Base-by-base conservation (phyloP, 495 filamentous ascomycete species). In the Oleoguttula mirabilis region DNA sequence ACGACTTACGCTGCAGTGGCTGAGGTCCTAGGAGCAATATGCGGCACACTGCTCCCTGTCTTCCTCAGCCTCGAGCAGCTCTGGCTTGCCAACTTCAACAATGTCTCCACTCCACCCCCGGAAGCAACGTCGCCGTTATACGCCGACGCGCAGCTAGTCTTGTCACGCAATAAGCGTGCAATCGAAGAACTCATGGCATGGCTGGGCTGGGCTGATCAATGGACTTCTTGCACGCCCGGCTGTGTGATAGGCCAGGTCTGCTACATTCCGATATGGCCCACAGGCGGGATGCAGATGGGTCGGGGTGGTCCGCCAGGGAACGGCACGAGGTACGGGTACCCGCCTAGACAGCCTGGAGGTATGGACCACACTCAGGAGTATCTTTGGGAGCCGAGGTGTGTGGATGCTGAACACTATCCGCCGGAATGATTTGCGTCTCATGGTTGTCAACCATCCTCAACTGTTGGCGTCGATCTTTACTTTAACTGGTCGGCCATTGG, bases 171-270 rank as follows among this genome's bases (percentile, higher is more conserved):
- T 31, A 4, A 5, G 11, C 38, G 12, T 31, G 14, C 15, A 4
- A 30, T 43, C 11, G 27, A 43, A 35, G 30, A 34, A 14, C 40
- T 43, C 11, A 43, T 43, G 40, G 40, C 40, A 7, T 43, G 30
- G 27, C 30, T 43, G 14, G 40, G 40, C 16, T 43, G 40, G 40
- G 15, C n/a, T 4, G 40, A 43, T 20, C 40, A 43, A 24, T 43
- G 40, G 40, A 43, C 40, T 6, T 19, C 31, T 22, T 43, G 40
- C 17, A 36, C 40, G 7, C 40, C 40, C 5, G 25, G 14, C 17
- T 43, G 40, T 28, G 10, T 3, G 10, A 5, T n/a, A 15, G 40
- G 40, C 4, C 28, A 43, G n/a, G 12, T 7, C n/a, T 43, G 40
- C 17, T 33, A 11, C 6, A 43, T 43, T 17, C 40, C 40, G 16